phyloP scores from a whole-genome alignment of 805 yeast genomes.

The Crinitomyces ghanaensis region DNA sequence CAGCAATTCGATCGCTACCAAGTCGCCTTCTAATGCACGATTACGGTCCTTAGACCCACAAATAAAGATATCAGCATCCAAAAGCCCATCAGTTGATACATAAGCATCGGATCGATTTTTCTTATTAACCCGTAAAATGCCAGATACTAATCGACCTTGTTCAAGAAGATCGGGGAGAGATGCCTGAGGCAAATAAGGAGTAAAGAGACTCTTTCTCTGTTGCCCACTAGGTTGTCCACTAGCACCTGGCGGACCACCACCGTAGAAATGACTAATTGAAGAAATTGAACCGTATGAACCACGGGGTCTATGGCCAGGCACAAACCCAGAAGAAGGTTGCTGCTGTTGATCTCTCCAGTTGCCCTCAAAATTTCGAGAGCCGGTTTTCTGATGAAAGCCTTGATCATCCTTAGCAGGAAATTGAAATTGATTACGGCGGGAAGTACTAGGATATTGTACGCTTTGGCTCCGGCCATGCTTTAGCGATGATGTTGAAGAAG shows the following conservation, averaged over 20 bases:
- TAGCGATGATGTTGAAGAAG: slow-evolving; percentile 8
- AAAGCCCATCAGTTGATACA: slow-evolving; percentile 90
- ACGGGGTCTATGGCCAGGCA: slow-evolving; percentile 72
- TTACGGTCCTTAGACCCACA: slow-evolving; percentile 98
- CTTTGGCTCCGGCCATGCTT: slow-evolving; percentile 14
- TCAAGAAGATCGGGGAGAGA: slow-evolving; percentile 78
- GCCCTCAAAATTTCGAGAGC: slow-evolving; percentile 20
- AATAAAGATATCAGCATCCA: slow-evolving; percentile 93
- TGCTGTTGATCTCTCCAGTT: slow-evolving; percentile 22
- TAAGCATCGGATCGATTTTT: slow-evolving; percentile 96
- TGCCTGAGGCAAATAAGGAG: slow-evolving; percentile 92
- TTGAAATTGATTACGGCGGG: slow-evolving; percentile 16
- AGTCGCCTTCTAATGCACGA: slow-evolving; percentile 92
- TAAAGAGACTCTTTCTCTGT: slow-evolving; percentile 59
- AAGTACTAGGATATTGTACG: slow-evolving; percentile 6
- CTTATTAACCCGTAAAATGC: slow-evolving; percentile 85
- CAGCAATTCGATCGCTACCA: slow-evolving; percentile 88
- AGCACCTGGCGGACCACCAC: slow-evolving; percentile 14
- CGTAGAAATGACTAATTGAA: slow-evolving; percentile 26
- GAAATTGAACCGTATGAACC: slow-evolving; percentile 48
- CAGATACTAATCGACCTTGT: slow-evolving; percentile 88
- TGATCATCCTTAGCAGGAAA: slow-evolving; percentile 8
- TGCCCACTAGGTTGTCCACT: slow-evolving; percentile 25
- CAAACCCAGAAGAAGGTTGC: slow-evolving; percentile 29
- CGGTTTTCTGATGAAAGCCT: slow-evolving; percentile 37